These are phyloP conservation scores for Wallacemonas sp. DNA, from an alignment of 208 protist genomes.

Conservation along the genomic window DNA sequence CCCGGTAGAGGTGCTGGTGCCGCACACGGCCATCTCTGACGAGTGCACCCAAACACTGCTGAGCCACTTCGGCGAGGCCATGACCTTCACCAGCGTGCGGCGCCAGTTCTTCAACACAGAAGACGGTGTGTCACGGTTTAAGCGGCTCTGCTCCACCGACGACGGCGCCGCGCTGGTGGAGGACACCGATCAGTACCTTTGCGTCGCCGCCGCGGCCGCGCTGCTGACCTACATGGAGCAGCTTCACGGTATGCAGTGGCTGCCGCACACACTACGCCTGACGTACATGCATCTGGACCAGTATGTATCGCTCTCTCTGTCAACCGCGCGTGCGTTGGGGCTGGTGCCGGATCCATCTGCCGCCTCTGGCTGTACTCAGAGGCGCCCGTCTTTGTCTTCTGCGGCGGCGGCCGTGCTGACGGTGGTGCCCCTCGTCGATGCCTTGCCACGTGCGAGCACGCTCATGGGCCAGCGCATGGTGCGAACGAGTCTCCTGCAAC, in stretches of 20 bases:
- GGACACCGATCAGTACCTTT: conserved; percentile 80
- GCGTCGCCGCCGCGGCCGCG: conserved; percentile 75
- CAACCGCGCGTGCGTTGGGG: conserved; percentile 63
- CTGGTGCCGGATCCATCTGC: conserved; percentile 32
- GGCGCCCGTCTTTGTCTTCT: too few species aligned
- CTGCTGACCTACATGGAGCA: conserved; percentile 74
- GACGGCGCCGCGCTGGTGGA: conserved; percentile 28
- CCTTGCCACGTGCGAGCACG: conserved; percentile 65
- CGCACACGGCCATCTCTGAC: conserved; percentile 49
- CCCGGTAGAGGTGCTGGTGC: conserved; percentile 76
- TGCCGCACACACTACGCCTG: conserved; percentile 67
- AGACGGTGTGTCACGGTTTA: conserved; percentile 56
- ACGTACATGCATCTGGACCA: conserved; percentile 66
- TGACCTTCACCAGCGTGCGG: conserved; percentile 79
- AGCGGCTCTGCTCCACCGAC: conserved; percentile 51
- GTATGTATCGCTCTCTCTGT: conserved; percentile 63
- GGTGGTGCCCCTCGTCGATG: conserved; percentile 51
- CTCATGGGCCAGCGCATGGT: conserved; percentile 74
- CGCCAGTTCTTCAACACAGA: conserved; percentile 71
- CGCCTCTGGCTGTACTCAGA: too few species aligned
- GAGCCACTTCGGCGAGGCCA: conserved; percentile 45
- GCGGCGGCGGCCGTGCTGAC: not conserved
- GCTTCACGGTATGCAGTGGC: conserved; percentile 66
- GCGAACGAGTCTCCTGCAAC: conserved; percentile 71
- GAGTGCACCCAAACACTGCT: conserved; percentile 64